Evolutionary conservation across 2,329 filamentous ascomycete genomes (phyloP).

Genomic region (Pyricularia sp.): DNA sequence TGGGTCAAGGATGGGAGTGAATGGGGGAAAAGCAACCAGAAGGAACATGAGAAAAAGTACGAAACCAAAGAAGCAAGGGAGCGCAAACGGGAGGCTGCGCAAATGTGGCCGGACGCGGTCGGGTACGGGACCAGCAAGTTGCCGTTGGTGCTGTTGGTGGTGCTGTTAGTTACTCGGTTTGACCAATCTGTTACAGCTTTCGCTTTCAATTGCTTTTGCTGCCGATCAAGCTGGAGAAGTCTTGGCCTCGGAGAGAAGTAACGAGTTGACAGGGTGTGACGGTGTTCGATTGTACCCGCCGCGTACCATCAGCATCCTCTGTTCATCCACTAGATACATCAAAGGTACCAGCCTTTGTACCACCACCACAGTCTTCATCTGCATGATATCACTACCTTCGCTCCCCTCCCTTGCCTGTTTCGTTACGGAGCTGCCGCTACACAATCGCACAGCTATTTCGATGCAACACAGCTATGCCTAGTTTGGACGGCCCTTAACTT

Average conservation of each 20-base stretch:
- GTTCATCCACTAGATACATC: not conserved
- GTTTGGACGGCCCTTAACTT: not conserved
- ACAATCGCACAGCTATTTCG: not conserved
- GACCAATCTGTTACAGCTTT: not conserved
- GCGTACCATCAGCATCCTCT: too few species aligned
- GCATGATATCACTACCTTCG: not conserved
- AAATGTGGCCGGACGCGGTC: not conserved
- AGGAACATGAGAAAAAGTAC: not conserved
- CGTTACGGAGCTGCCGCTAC: not conserved
- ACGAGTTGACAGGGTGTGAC: not conserved
- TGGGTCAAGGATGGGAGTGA: not conserved
- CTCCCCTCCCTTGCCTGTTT: not conserved
- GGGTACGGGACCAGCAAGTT: not conserved
- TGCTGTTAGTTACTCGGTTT: too few species aligned
- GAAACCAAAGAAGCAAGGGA: not conserved
- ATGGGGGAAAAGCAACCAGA: not conserved
- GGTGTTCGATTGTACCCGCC: not conserved
- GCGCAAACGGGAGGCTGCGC: not conserved
- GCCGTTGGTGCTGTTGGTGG: not conserved
- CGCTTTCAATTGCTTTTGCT: not conserved
- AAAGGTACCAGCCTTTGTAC: not conserved
- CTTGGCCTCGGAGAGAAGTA: not conserved
- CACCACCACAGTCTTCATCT: not conserved
- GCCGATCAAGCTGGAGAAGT: not conserved
- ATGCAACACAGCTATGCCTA: not conserved